Percentiles rank a stretch among this genome's conserved stretches.
Evolutionary conservation across 306 rosid species (phyloP).

Genomic region (Boehmeria nivea): DNA sequence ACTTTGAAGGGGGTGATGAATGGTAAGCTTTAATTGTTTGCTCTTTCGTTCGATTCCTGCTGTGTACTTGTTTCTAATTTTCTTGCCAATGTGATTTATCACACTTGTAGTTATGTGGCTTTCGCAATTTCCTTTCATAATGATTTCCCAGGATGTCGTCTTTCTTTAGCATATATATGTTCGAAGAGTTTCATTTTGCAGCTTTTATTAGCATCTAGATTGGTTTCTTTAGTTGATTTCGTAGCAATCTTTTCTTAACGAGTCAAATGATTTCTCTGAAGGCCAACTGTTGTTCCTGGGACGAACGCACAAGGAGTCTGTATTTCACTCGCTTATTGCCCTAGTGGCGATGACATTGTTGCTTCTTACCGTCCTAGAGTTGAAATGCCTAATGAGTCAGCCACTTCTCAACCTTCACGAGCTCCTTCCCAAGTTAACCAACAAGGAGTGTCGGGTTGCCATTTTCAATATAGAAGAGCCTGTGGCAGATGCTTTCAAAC

Average conservation of each 20-base stretch:
- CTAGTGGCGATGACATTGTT: conserved; percentile 66
- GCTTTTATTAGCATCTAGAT: not conserved
- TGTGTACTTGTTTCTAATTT: not conserved
- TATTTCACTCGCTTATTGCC: conserved; percentile 72
- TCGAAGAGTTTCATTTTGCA: not conserved
- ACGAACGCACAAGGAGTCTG: conserved; percentile 72
- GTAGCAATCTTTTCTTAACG: conserved; percentile 35
- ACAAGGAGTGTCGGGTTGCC: conserved; percentile 63
- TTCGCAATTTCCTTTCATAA: no score
- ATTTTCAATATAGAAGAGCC: conserved; percentile 42
- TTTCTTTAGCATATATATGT: not conserved
- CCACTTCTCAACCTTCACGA: conserved; percentile 45
- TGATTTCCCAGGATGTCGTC: no score
- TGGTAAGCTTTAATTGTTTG: conserved; percentile 41
- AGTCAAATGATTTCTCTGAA: conserved; percentile 15
- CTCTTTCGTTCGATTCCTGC: no score
- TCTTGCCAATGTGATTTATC: not conserved
- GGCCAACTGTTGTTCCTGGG: conserved; percentile 71
- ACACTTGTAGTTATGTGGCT: no score
- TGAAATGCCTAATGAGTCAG: conserved; percentile 33
- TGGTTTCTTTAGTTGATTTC: not conserved
- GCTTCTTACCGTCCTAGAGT: conserved; percentile 80
- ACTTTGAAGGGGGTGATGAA: conserved; percentile 49
- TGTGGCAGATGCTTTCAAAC: conserved; percentile 30
- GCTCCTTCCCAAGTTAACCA: no score